A percentile compares a stretch with the other conserved stretches of the same genome.
phyloP scores from a whole-genome alignment of 2,329 filamentous ascomycete species.

The Rutstroemia sp. region DNA sequence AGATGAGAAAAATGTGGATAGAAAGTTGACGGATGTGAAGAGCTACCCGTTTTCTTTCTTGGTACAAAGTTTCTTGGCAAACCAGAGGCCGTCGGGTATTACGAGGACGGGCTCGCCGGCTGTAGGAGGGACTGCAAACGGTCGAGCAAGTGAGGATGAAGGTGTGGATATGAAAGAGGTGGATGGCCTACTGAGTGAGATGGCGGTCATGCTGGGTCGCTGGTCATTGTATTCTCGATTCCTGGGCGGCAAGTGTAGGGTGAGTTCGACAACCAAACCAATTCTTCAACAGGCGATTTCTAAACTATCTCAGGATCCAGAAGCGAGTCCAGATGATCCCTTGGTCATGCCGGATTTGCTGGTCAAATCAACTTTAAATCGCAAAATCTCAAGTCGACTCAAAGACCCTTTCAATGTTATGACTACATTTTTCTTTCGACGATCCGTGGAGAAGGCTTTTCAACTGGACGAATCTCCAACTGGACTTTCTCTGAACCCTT shows the following conservation, averaged over 20 bases:
- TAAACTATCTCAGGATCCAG: constrained; percentile 40
- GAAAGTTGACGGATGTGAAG: constrained; percentile 88
- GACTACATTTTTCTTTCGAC: constrained; percentile 93
- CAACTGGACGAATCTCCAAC: constrained; percentile 85
- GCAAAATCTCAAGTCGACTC: constrained; percentile 70
- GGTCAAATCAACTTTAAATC: constrained; percentile 67
- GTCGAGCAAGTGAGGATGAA: constrained; percentile 74
- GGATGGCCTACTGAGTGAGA: constrained; percentile 79
- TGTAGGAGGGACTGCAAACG: constrained; percentile 42
- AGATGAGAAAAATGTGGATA: constrained; percentile 77
- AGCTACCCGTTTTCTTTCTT: constrained; percentile 97
- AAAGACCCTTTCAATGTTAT: constrained; percentile 80
- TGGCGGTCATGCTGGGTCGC: constrained; percentile 81
- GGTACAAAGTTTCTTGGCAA: constrained; percentile 83
- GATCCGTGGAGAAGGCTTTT: constrained; percentile 95
- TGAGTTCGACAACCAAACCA: constrained; percentile 36
- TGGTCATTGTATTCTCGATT: constrained; percentile 94
- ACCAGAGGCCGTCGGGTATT: constrained; percentile 55
- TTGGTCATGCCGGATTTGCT: constrained; percentile 68
- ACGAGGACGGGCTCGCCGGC: constrained; percentile 73
- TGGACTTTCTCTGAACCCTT: constrained; percentile 70
- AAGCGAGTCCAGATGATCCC: constrained; percentile 43
- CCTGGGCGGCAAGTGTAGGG: constrained; percentile 75
- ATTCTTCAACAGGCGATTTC: constrained; percentile 22
- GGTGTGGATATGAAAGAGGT: constrained; percentile 95